Conservation (phyloP, 768 basidiomycete species). For the Boletus reticuloceps region DNA sequence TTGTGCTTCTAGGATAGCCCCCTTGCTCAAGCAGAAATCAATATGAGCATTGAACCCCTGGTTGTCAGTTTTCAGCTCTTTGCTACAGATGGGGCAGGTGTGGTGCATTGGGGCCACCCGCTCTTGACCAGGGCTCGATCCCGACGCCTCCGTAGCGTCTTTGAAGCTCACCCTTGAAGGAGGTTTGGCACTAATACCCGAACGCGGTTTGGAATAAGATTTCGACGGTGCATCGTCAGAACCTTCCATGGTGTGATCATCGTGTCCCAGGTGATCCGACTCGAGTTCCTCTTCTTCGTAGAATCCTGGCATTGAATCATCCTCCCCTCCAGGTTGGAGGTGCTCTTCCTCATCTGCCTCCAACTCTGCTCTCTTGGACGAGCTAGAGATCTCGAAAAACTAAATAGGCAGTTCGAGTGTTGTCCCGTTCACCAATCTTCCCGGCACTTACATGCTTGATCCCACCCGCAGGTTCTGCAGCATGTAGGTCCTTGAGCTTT, state of each 20-base stretch:
- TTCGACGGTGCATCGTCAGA: constrained; percentile 1
- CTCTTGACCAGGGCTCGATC: constrained; percentile 15
- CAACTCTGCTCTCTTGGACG: constrained; percentile 42
- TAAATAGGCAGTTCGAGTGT: constrained; percentile 21
- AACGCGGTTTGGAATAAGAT: constrained; percentile 14
- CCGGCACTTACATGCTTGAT: constrained; percentile 69
- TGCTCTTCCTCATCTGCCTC: constrained; percentile 13
- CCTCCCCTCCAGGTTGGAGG: constrained; percentile 23
- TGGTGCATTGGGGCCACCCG: constrained; percentile 23
- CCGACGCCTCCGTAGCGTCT: constrained; percentile 11
- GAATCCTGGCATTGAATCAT: constrained; percentile 50
- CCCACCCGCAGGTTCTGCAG: constrained; percentile 43
- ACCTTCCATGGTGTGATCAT: constrained; percentile 7
- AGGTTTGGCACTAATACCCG: background rate
- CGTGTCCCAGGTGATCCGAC: constrained; percentile 4
- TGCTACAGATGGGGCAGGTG: constrained; percentile 72
- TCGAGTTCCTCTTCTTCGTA: constrained; percentile 46
- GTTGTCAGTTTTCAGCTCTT: constrained; percentile 66
- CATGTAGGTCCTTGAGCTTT: constrained; percentile 80
- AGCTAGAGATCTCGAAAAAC: constrained; percentile 54
- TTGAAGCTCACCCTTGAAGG: background rate
- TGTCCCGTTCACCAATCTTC: background rate
- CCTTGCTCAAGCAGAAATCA: constrained; percentile 83
- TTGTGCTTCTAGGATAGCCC: constrained; percentile 73
- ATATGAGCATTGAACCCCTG: constrained; percentile 81